Conservation (phyloP, 106 monocot species). For the Apostasia ramifera region DNA sequence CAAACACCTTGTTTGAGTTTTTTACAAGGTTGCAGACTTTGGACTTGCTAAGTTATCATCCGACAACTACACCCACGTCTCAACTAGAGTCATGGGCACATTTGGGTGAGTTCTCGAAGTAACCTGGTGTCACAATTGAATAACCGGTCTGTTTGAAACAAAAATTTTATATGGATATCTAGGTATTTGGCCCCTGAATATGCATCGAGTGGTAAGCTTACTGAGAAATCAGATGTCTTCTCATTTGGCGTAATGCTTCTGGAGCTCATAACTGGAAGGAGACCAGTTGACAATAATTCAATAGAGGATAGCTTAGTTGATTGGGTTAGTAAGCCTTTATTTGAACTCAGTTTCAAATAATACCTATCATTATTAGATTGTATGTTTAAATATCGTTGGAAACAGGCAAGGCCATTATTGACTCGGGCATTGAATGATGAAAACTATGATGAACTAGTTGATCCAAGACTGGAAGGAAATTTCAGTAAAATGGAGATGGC, state of each 20-base stretch:
- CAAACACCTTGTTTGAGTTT: not conserved
- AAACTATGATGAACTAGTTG: constrained; percentile 59
- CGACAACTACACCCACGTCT: constrained; percentile 88
- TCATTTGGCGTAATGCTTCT: constrained; percentile 91
- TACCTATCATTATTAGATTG: too few relatives aligned
- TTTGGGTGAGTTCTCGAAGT: constrained; percentile 45
- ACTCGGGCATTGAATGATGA: constrained; percentile 36
- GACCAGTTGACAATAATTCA: constrained; percentile 43
- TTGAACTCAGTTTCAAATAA: not conserved
- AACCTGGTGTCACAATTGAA: not conserved
- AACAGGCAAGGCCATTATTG: constrained; percentile 53
- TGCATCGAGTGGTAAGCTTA: constrained; percentile 88
- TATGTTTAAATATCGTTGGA: not conserved
- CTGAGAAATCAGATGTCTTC: constrained; percentile 92
- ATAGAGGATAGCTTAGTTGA: constrained; percentile 92
- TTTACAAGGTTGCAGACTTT: constrained; percentile 72
- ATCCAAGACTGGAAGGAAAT: constrained; percentile 52
- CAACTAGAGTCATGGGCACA: constrained; percentile 89
- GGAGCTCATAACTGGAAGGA: constrained; percentile 74
- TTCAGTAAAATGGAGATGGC: constrained; percentile 55
- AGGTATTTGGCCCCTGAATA: constrained; percentile 93
- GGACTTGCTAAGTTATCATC: constrained; percentile 75
- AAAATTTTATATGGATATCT: not conserved
- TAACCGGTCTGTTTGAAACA: not conserved
- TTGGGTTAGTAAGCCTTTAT: constrained; percentile 33